Evolutionary conservation across 495 filamentous ascomycete species (phyloP), one percentile per base, ranked within the genome.

Genomic region (Podospora didyma): DNA sequence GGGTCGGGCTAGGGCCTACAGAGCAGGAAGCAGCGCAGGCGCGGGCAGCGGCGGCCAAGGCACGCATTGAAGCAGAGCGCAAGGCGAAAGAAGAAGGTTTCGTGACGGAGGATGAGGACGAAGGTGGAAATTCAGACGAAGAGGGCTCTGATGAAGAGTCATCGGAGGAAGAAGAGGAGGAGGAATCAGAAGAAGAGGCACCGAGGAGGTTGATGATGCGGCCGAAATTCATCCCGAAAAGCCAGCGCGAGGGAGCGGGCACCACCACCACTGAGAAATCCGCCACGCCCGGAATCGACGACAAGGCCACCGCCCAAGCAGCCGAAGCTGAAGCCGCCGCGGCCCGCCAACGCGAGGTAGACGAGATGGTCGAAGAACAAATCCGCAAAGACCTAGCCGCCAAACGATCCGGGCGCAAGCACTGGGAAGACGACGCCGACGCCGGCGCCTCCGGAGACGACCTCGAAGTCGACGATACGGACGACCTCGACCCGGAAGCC

Each of bases 221-320:
- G 45, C 94, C 94, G 10, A 96, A 89, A 20, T 97, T 99, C 69
- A 87, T 97, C 51, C 89, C 89, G 39, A 96, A 97, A 65, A 82
- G 79, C 49, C 80, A 90, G 58, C 84, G 94, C 46, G 77, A 77
- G 65, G 45, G 11, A 53, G 22, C 57, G 5, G 62, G 16, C 41
- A 44, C 19, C 41, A 57, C 23, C 2, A 16, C 26, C 24, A 53
- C 51, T 49, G 63, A 55, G 51, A 57, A 62, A 35, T n/a, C 12
- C 57, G 39, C 44, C 22, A 22, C 49, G 26, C n/a, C 21, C 23
- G 46, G 54, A 16, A 41, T 11, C 49, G 2, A 26, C 19, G 14
- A 6, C 31, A 39, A 31, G 26, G 11, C 21, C 39, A 51, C 28
- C n/a, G 31, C 9, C 2, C 3, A 81, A 77, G 17, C 75, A 82